Percentiles rank a stretch among this genome's conserved stretches.
phyloP scores from a whole-genome alignment of 1,284 basidiomycete genomes.

The Porodaedalea pini region DNA sequence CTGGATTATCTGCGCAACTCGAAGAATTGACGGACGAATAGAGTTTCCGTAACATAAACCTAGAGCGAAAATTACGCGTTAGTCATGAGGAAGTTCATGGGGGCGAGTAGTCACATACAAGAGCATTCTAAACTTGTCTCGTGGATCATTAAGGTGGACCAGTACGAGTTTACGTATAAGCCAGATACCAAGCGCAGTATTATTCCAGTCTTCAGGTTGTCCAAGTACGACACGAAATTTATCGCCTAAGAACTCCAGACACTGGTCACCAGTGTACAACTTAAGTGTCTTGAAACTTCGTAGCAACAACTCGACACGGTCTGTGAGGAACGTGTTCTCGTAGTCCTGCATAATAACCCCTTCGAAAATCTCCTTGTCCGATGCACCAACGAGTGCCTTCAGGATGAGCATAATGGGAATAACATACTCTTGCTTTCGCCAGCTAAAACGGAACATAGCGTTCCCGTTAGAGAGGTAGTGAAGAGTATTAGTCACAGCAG shows the following conservation, averaged over 20 bases:
- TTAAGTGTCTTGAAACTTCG: constrained; percentile 94
- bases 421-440: constrained; percentile 99
- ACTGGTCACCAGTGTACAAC: constrained; percentile 88
- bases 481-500: constrained; percentile 89
- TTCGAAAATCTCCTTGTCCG: constrained; percentile 97
- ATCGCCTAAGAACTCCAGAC: constrained; percentile 94
- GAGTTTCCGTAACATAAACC: constrained; percentile 97
- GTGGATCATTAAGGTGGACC: constrained; percentile 85
- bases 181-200: constrained; percentile 80
- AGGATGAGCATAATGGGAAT: constrained; percentile 97
- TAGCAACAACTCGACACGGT: constrained; percentile 96
- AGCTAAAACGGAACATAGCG: constrained; percentile 93
- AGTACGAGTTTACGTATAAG: constrained; percentile 86
- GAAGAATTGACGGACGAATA: constrained; percentile 90
- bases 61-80: constrained; percentile 30
- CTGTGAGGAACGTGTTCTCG: constrained; percentile 95
- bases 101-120: constrained; percentile 56
- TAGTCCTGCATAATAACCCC: constrained; percentile 98
- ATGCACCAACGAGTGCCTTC: constrained; percentile 92
- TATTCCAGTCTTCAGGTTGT: constrained; percentile 92
- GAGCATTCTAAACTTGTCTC: constrained; percentile 97
- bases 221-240: constrained; percentile 94
- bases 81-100: neutral
- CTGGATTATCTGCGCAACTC: constrained; percentile 94
- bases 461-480: constrained; percentile 97